Evolutionary conservation across 345 rosid genomes (phyloP).

Genomic region (Salix dunnii): DNA sequence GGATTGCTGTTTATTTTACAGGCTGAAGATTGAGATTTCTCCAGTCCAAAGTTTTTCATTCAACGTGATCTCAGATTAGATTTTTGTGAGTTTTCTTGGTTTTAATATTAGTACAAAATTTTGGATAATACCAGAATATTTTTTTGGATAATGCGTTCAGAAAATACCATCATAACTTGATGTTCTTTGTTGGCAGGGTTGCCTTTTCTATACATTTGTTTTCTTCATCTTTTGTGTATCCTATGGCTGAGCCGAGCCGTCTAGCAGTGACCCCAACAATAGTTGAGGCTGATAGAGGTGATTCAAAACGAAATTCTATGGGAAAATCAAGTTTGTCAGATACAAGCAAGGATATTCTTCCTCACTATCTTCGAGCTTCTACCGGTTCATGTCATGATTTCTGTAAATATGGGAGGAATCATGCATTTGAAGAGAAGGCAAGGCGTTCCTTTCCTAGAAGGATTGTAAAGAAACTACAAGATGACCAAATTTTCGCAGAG

Average conservation of each 20-base stretch:
- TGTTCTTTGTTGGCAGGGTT: constrained; percentile 6
- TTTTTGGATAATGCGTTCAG: background rate
- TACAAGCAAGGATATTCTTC: constrained; percentile 41
- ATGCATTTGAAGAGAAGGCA: constrained; percentile 45
- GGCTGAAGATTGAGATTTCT: background rate
- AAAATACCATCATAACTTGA: background rate
- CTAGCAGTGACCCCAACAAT: constrained; percentile 32
- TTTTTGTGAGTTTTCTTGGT: background rate
- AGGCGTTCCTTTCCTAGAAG: constrained; percentile 40
- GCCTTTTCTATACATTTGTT: background rate
- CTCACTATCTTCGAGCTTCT: constrained; percentile 67
- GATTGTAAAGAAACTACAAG: constrained; percentile 29
- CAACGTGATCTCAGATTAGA: background rate
- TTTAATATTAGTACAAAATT: background rate
- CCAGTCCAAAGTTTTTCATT: background rate
- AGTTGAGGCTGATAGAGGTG: constrained; percentile 24
- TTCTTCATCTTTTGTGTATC: constrained; percentile 7
- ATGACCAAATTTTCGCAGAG: constrained; percentile 25
- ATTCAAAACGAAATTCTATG: constrained; percentile 41
- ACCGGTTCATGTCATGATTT: constrained; percentile 82
- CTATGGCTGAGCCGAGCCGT: constrained; percentile 48
- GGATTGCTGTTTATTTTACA: background rate
- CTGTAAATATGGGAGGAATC: constrained; percentile 68
- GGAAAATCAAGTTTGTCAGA: constrained; percentile 35
- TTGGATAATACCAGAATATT: background rate